Percentiles rank a stretch among this genome's conserved stretches.
phyloP scores from a whole-genome alignment of 805 yeast species.

The Kodamaea kakaduensis region DNA sequence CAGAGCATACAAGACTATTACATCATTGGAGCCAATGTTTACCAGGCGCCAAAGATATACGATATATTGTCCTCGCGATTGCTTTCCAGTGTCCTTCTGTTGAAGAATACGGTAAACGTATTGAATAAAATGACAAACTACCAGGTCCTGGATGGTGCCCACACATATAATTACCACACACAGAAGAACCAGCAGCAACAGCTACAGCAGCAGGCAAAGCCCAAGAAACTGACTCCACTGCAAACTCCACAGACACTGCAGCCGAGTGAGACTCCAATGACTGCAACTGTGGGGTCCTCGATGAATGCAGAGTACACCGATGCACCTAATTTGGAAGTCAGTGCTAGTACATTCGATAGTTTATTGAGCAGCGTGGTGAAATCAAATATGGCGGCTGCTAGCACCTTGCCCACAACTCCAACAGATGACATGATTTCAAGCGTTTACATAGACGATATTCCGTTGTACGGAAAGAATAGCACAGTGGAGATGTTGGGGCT shows the following conservation, averaged over 20 bases:
- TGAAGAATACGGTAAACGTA: conserved; percentile 31
- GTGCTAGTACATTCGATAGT: conserved; percentile 29
- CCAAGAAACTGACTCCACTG: conserved; percentile 9
- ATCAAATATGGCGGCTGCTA: neutral
- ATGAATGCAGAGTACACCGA: conserved; percentile 8
- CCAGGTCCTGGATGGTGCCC: conserved; percentile 34
- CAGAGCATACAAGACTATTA: conserved; percentile 71
- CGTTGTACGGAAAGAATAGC: conserved; percentile 36
- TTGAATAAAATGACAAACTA: conserved; percentile 31
- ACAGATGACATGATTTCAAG: conserved; percentile 15
- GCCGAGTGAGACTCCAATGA: conserved; percentile 11
- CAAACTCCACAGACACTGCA: conserved; percentile 17
- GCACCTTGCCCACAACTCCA: conserved; percentile 5
- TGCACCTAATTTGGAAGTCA: conserved; percentile 20
- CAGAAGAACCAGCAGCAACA: conserved; percentile 9
- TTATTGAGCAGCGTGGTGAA: conserved; percentile 25
- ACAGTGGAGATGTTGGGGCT: conserved; percentile 36
- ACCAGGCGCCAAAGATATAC: conserved; percentile 79
- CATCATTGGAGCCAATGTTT: conserved; percentile 86
- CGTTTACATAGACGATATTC: conserved; percentile 36
- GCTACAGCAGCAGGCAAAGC: conserved; percentile 5
- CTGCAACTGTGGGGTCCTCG: conserved; percentile 12
- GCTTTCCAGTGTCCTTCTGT: conserved; percentile 31
- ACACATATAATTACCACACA: conserved; percentile 19
- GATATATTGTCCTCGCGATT: conserved; percentile 71